Evolutionary conservation across 164 flowering plant species (phyloP).

Genomic region (Stephania yunnanensis): DNA sequence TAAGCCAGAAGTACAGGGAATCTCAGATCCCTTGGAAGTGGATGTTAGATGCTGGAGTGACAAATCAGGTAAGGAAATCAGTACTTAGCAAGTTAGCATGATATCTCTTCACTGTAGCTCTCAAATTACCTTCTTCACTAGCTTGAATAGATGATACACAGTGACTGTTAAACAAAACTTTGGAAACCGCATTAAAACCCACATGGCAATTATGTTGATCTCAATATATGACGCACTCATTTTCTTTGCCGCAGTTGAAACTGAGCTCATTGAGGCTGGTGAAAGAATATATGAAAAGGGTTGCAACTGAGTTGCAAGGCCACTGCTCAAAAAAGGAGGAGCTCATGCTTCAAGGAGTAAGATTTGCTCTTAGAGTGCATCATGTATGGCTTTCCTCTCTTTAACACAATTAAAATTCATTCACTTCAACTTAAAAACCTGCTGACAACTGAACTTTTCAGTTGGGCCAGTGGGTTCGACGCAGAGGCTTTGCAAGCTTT

Average conservation of each 20-base stretch:
- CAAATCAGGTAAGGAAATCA: conserved; percentile 43
- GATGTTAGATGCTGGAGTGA: conserved; percentile 29
- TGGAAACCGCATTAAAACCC: no score
- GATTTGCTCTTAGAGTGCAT: conserved; percentile 59
- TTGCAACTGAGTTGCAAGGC: conserved; percentile 33
- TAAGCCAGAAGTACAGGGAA: conserved; percentile 43
- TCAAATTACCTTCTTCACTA: no score
- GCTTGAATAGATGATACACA: no score
- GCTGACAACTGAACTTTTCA: conserved; percentile 8
- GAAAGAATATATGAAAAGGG: conserved; percentile 51
- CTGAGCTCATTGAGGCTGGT: conserved; percentile 49
- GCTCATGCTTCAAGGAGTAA: conserved; percentile 57
- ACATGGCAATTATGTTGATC: not conserved
- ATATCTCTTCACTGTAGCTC: not conserved
- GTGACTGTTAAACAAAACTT: no score
- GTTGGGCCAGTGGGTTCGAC: conserved; percentile 27
- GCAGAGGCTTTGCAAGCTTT: conserved; percentile 23
- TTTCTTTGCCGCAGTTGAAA: conserved; percentile 42
- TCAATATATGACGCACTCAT: not conserved
- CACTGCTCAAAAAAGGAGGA: conserved; percentile 18
- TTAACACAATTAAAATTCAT: not conserved
- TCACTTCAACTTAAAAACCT: not conserved
- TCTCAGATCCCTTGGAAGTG: conserved; percentile 26
- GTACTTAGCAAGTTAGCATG: not conserved
- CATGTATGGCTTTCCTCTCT: conserved; percentile 14